These are phyloP conservation scores for Mycena leptocephala DNA, from an alignment of 768 basidiomycete genomes.

Conservation along the genomic window DNA sequence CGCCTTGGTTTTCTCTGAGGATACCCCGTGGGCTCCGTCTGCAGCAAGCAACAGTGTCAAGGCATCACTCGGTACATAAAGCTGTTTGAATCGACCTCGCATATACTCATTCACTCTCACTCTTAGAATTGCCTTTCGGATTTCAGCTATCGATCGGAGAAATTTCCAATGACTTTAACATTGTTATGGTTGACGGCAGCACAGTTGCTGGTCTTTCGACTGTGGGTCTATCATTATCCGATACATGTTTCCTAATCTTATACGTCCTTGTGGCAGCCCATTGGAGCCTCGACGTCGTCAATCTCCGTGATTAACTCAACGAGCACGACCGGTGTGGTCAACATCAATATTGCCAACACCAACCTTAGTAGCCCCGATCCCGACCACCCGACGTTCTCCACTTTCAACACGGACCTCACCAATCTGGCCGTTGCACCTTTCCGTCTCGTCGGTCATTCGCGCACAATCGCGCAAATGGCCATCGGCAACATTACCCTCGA, in stretches of 20 bases:
- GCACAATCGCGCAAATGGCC: constrained; percentile 72
- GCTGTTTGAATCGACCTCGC: constrained; percentile 32
- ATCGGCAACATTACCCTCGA: constrained; percentile 80
- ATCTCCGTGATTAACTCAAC: constrained; percentile 67
- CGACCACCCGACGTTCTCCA: constrained; percentile 67
- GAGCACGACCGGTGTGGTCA: constrained; percentile 75
- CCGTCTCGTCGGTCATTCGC: constrained; percentile 72
- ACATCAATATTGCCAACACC: constrained; percentile 74
- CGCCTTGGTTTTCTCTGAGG: constrained; percentile 68
- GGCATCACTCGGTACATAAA: constrained; percentile 68
- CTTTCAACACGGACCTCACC: constrained; percentile 72
- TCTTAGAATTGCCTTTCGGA: constrained; percentile 79
- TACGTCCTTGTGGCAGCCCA: constrained; percentile 61
- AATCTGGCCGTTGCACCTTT: constrained; percentile 65
- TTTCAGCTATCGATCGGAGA: constrained; percentile 72
- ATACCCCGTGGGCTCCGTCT: constrained; percentile 72
- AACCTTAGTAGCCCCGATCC: constrained; percentile 63
- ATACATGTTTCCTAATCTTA: neutral
- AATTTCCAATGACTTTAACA: constrained; percentile 78
- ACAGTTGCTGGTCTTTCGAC: constrained; percentile 74
- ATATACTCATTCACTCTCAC: constrained; percentile 16
- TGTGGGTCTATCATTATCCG: constrained; percentile 47
- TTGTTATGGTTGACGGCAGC: constrained; percentile 64
- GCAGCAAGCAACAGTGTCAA: constrained; percentile 72
- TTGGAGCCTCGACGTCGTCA: constrained; percentile 75